A percentile compares a stretch with the other conserved stretches of the same genome.
phyloP scores from a whole-genome alignment of 768 basidiomycete genomes.

The Chalciporus pseudorubinellus region DNA sequence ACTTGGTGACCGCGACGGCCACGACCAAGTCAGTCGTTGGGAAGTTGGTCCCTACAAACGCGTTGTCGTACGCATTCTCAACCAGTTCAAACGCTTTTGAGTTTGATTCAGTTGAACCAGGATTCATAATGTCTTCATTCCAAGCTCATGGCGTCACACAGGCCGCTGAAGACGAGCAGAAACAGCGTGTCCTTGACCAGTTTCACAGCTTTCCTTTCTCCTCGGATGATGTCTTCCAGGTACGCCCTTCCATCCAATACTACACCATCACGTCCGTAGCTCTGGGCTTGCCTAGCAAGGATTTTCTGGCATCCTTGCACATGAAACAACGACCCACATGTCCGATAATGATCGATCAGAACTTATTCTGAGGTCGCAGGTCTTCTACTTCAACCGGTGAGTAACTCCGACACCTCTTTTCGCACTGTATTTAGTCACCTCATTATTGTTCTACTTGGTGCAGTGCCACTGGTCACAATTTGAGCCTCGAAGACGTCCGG shows the following conservation, averaged over 20 bases:
- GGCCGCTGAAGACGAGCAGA: slow-evolving; percentile 12
- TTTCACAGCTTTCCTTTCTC: slow-evolving; percentile 52
- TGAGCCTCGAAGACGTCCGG: slow-evolving; percentile 31
- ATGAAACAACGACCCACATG: slow-evolving; percentile 35
- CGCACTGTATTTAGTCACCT: slow-evolving; percentile 32
- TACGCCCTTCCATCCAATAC: slow-evolving; percentile 26
- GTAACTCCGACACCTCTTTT: slow-evolving; percentile 11
- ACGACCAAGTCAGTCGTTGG: no score
- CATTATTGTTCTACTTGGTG: not conserved
- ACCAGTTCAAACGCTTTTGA: not conserved
- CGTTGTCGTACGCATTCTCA: no score
- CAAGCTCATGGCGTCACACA: slow-evolving; percentile 15
- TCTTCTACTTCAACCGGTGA: slow-evolving; percentile 75
- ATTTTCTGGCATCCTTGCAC: slow-evolving; percentile 52
- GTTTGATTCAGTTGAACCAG: slow-evolving; percentile 2
- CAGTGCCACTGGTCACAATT: slow-evolving; percentile 31
- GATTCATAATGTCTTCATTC: slow-evolving; percentile 13
- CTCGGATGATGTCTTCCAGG: slow-evolving; percentile 59
- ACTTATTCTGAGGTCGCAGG: slow-evolving; percentile 49
- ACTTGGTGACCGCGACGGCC: not conserved
- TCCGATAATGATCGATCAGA: slow-evolving; percentile 44
- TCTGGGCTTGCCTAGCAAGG: slow-evolving; percentile 51
- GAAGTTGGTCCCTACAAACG: no score
- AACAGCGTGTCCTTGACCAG: slow-evolving; percentile 21
- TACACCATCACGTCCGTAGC: not conserved